Evolutionary conservation across 345 rosid species (phyloP).

Genomic region (Citrus mangshanensis): DNA sequence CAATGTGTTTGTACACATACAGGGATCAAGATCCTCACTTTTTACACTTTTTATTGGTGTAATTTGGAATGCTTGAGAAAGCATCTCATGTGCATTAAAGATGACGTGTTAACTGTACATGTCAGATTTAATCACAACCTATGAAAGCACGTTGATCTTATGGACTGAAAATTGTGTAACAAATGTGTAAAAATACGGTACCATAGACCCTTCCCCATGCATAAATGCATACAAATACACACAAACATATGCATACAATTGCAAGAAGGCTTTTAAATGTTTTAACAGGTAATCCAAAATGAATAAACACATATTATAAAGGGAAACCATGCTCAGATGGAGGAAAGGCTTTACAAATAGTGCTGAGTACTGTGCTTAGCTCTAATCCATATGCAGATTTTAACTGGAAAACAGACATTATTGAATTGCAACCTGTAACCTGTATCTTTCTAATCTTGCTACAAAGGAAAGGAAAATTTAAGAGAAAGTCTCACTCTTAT

Average conservation of each 20-base stretch:
- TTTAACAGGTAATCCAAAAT: background rate
- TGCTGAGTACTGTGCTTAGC: background rate
- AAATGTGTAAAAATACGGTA: background rate
- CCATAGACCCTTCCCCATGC: background rate
- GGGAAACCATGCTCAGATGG: background rate
- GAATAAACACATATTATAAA: background rate
- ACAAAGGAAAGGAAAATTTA: slow-evolving; percentile 6
- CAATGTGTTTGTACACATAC: background rate
- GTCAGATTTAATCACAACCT: background rate
- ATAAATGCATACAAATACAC: background rate
- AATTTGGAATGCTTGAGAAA: background rate
- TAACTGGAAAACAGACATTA: background rate
- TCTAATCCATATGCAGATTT: background rate
- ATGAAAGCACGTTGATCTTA: background rate
- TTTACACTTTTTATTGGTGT: background rate
- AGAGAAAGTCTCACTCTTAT: slow-evolving; percentile 72
- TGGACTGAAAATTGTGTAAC: background rate
- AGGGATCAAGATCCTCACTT: background rate
- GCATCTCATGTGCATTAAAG: background rate
- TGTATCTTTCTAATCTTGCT: slow-evolving; percentile 9
- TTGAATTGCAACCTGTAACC: background rate
- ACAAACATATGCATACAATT: background rate
- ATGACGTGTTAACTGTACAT: background rate
- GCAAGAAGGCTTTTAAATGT: background rate
- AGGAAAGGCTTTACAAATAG: background rate